A percentile compares a stretch with the other conserved stretches of the same genome.
Conservation (phyloP, 2,329 filamentous ascomycete species). For the Ophiostoma pallidulum region DNA sequence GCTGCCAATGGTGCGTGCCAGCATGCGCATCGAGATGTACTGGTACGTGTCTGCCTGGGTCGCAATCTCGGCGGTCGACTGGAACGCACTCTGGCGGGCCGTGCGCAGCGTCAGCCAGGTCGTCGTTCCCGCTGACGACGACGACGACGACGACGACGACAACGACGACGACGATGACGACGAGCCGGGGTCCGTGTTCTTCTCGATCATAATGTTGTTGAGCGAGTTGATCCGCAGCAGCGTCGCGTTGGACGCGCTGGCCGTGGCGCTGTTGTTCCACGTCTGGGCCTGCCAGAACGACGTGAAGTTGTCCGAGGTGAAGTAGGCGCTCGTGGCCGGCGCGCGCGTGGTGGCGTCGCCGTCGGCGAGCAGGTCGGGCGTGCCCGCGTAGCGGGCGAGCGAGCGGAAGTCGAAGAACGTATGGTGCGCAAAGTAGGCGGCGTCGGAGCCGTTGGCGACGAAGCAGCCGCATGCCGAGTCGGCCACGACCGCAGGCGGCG, state of each 20-base stretch:
- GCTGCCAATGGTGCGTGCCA: constrained; percentile 38
- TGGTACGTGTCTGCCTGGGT: constrained; percentile 28
- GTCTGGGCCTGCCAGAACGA: constrained; percentile 24
- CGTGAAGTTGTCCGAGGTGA: constrained; percentile 22
- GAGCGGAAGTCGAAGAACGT: constrained; percentile 27
- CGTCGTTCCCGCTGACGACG: no score
- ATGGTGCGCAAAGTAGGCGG: constrained; percentile 24
- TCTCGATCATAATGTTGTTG: constrained; percentile 35
- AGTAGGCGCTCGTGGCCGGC: constrained; percentile 23
- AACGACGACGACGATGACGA: no score
- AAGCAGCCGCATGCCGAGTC: constrained; percentile 23
- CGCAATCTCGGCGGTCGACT: constrained; percentile 40
- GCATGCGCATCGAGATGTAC: constrained; percentile 39
- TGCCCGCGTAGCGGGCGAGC: constrained; percentile 19
- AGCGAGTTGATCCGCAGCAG: constrained; percentile 25
- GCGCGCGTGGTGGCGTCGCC: constrained; percentile 17
- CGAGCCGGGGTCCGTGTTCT: constrained; percentile 26
- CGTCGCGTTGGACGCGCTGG: constrained; percentile 7
- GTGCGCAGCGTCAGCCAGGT: constrained; percentile 42
- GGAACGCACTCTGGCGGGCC: constrained; percentile 32
- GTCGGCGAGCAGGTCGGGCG: constrained; percentile 20
- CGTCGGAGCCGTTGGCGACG: constrained; percentile 23
- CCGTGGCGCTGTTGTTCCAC: constrained; percentile 16
- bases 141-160: no score
- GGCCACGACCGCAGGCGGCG: neutral